Percentiles rank a stretch among this genome's conserved stretches.
phyloP scores from a whole-genome alignment of 805 yeast genomes.

The Kluyveromyces aestuarii region DNA sequence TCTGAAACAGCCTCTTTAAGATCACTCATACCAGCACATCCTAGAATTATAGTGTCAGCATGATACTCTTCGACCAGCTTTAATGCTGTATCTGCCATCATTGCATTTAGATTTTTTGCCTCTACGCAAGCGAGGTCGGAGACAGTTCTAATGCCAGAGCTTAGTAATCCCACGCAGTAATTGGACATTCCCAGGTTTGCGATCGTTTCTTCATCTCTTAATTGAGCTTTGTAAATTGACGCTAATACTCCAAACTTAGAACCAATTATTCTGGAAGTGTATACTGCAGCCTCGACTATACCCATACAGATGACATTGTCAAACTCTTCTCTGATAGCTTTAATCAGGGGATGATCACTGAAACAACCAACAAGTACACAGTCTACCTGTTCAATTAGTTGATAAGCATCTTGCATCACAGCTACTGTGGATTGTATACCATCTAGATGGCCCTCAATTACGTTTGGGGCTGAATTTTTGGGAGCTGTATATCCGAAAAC shows the following conservation, averaged over 20 bases:
- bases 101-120: constrained; percentile 23
- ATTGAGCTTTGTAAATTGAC: constrained; percentile 25
- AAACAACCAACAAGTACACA: constrained; percentile 30
- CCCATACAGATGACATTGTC: constrained; percentile 26
- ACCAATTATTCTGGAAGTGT: constrained; percentile 26
- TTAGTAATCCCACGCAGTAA: constrained; percentile 27
- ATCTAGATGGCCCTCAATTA: constrained; percentile 29
- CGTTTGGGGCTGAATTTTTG: constrained; percentile 13
- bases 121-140: background rate
- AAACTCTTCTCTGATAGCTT: constrained; percentile 30
- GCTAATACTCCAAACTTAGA: constrained; percentile 28
- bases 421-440: constrained; percentile 28
- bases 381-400: constrained; percentile 20
- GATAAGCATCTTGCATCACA: constrained; percentile 24
- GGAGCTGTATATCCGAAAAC: constrained; percentile 27
- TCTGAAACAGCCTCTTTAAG: constrained; percentile 19
- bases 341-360: constrained; percentile 29
- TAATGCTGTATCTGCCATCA: constrained; percentile 21
- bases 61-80: constrained; percentile 21
- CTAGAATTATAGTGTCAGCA: constrained; percentile 25
- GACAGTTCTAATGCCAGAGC: constrained; percentile 24
- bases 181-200: constrained; percentile 23
- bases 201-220: constrained; percentile 27
- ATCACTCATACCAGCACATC: constrained; percentile 29
- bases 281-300: constrained; percentile 29